Conservation (phyloP, 768 basidiomycete species). For the Pisolithus orientalis region DNA sequence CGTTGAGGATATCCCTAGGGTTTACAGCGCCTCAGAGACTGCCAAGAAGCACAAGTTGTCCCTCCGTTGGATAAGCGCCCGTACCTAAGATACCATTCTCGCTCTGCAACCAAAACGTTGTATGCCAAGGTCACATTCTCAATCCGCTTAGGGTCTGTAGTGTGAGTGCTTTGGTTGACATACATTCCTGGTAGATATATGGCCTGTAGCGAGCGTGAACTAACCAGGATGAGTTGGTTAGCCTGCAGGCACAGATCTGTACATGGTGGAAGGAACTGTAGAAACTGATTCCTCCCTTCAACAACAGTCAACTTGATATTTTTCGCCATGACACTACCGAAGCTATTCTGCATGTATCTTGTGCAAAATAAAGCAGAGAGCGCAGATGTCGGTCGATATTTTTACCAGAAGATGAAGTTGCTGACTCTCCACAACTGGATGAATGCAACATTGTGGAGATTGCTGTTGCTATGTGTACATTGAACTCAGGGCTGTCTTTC, state of each 20-base stretch:
- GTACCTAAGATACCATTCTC: conserved; percentile 88
- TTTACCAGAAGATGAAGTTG: conserved; percentile 84
- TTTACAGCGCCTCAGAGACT: conserved; percentile 1
- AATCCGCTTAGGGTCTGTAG: conserved; percentile 70
- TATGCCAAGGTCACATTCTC: conserved; percentile 69
- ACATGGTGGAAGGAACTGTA: conserved; percentile 3
- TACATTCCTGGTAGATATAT: conserved; percentile 85
- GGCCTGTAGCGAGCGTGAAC: conserved; percentile 71
- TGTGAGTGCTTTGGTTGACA: conserved; percentile 80
- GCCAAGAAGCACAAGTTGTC: conserved; percentile 33
- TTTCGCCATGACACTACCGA: conserved; percentile 83
- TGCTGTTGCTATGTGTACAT: conserved; percentile 75
- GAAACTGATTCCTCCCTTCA: conserved; percentile 45
- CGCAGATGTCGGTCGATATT: not conserved
- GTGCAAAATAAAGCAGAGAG: not conserved
- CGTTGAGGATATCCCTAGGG: conserved; percentile 78
- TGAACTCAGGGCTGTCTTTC: conserved; percentile 72
- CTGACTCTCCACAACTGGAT: conserved; percentile 88
- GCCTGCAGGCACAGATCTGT: conserved; percentile 43
- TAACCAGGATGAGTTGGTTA: conserved; percentile 82
- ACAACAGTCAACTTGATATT: conserved; percentile 88
- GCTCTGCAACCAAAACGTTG: conserved; percentile 85
- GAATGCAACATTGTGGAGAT: conserved; percentile 77
- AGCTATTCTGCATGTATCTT: conserved; percentile 86
- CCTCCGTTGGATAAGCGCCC: conserved; percentile 83